Conservation (phyloP, 2,329 filamentous ascomycete species). For the Trichoderma semiorbis region DNA sequence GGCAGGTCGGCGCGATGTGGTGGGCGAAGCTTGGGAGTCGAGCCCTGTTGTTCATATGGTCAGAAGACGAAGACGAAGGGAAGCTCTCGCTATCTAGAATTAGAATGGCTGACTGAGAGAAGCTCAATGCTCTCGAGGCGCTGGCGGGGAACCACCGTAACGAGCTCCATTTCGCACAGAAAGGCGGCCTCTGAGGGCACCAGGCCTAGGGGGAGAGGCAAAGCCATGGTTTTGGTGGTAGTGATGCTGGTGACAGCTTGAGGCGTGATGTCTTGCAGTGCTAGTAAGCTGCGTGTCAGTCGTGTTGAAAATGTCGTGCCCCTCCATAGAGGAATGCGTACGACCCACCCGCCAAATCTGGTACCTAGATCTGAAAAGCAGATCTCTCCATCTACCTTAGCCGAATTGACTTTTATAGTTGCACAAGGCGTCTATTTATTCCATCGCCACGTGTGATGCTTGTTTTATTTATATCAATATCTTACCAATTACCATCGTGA, state of each 20-base stretch:
- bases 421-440: not conserved
- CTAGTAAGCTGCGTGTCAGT: not conserved
- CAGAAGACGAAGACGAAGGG: not conserved
- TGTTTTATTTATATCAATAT: not conserved
- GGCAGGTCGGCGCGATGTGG: constrained; percentile 77
- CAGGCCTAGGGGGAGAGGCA: constrained; percentile 54
- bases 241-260: not conserved
- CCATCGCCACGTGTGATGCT: not conserved
- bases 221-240: constrained; percentile 39
- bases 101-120: constrained; percentile 62
- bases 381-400: not conserved
- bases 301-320: constrained; percentile 1
- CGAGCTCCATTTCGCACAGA: constrained; percentile 94
- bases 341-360: not conserved
- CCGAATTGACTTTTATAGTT: not conserved
- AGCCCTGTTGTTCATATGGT: constrained; percentile 58
- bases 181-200: constrained; percentile 89
- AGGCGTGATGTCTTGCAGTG: not conserved
- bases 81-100: not conserved
- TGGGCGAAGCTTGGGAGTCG: constrained; percentile 71
- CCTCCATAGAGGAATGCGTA: constrained; percentile 4
- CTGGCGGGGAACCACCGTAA: constrained; percentile 89
- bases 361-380: not conserved
- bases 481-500: not conserved
- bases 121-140: constrained; percentile 81